These are phyloP conservation scores for Micractinium sp. DNA, from an alignment of 139 green algal genomes.

Conservation along the genomic window DNA sequence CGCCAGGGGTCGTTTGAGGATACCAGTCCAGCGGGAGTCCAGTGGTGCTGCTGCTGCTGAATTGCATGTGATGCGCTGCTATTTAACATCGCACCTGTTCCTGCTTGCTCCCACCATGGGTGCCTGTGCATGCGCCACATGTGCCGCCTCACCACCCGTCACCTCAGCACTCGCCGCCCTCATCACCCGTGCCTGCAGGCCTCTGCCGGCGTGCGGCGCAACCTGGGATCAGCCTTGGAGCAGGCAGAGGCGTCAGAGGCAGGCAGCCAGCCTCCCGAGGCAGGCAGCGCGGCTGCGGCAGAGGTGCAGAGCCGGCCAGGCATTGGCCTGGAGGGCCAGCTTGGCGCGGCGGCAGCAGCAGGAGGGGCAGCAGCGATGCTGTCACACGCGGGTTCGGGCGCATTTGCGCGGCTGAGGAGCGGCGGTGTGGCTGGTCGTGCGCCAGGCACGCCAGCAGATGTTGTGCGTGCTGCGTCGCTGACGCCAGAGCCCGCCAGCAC, in stretches of 20 bases:
- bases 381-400: background rate
- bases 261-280: background rate
- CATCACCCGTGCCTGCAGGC: background rate
- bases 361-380: background rate
- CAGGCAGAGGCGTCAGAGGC: slow-evolving; percentile 9
- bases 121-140: too few species aligned
- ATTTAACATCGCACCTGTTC: too few species aligned
- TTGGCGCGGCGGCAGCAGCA: background rate
- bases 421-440: background rate
- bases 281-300: background rate
- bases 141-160: background rate
- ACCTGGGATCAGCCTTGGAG: slow-evolving; percentile 31
- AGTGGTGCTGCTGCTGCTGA: too few species aligned
- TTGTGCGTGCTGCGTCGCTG: background rate
- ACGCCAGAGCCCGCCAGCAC: background rate
- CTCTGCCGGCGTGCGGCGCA: slow-evolving; percentile 33
- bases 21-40: too few species aligned
- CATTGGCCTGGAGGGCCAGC: background rate
- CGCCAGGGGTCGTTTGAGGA: too few species aligned
- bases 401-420: background rate
- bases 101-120: too few species aligned
- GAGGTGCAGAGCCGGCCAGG: slow-evolving; percentile 31
- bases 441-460: background rate
- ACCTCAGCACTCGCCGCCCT: background rate
- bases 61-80: too few species aligned